Conservation (phyloP, 2,329 filamentous ascomycete genomes). For the Thielaviopsis populi region DNA sequence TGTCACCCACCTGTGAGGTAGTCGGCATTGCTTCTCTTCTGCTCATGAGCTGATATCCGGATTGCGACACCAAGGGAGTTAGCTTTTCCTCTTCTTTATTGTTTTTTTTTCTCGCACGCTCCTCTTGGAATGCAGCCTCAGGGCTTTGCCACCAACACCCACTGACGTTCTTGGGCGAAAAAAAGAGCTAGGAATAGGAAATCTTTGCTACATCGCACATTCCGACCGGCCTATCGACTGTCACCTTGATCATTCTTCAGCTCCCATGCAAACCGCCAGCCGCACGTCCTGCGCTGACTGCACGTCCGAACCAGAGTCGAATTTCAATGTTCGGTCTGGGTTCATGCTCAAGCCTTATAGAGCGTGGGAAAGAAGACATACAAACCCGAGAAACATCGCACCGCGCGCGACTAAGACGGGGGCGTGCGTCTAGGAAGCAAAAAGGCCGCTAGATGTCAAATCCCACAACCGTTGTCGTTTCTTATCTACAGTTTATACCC, state of each 20-base stretch:
- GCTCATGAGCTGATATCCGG: neutral
- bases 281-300: neutral
- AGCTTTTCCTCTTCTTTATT: neutral
- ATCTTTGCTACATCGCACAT: neutral
- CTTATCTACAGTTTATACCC: constrained; percentile 3
- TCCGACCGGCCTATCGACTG: neutral
- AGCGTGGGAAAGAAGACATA: neutral
- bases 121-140: neutral
- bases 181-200: neutral
- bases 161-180: neutral
- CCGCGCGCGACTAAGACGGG: neutral
- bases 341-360: neutral
- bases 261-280: neutral
- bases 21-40: neutral
- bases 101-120: neutral
- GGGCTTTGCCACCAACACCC: neutral
- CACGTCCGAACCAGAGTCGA: neutral
- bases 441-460: neutral
- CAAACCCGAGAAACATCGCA: neutral
- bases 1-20: no score
- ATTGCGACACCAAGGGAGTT: neutral
- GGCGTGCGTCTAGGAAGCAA: neutral
- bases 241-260: neutral
- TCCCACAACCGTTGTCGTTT: neutral
- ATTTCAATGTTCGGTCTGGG: neutral